Evolutionary conservation across 495 filamentous ascomycete species (phyloP).

Genomic region (Penicillium lagena): DNA sequence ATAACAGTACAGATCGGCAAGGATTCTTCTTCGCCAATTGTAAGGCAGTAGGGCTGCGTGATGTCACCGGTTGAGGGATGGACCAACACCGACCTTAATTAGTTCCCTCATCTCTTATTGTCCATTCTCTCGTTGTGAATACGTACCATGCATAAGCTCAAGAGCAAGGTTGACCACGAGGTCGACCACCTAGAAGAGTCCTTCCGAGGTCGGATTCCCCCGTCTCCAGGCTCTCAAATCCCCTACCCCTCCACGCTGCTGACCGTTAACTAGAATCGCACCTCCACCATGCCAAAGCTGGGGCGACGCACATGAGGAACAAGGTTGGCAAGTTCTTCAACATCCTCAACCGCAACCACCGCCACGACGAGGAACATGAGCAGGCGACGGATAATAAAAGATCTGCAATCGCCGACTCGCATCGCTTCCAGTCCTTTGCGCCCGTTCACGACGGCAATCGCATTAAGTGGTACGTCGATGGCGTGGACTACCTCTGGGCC

Average conservation of each 20-base stretch:
- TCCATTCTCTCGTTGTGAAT: neutral
- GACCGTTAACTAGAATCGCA: constrained; percentile 24
- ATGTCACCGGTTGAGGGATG: constrained; percentile 10
- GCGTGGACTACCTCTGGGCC: constrained; percentile 86
- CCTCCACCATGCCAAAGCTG: constrained; percentile 41
- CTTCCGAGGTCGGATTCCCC: constrained; percentile 21
- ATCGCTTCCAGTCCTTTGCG: constrained; percentile 84
- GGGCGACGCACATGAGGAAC: constrained; percentile 50
- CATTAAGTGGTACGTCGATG: constrained; percentile 97
- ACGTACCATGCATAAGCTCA: constrained; percentile 28
- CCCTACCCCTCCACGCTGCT: neutral
- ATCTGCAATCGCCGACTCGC: constrained; percentile 58
- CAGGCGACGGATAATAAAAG: constrained; percentile 76
- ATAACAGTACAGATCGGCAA: too few species aligned
- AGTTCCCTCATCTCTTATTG: constrained; percentile 1
- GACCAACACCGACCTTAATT: neutral
- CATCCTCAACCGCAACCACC: constrained; percentile 80
- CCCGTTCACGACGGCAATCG: constrained; percentile 78
- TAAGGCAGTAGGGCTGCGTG: constrained; percentile 9
- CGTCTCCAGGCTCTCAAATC: neutral
- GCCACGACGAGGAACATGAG: constrained; percentile 92
- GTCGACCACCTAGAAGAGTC: constrained; percentile 24
- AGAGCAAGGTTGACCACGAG: constrained; percentile 19
- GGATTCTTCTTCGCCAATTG: too few species aligned
- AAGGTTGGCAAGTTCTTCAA: constrained; percentile 65